Conservation (phyloP, 805 yeast species). For the Yamadazyma phyllophila region DNA sequence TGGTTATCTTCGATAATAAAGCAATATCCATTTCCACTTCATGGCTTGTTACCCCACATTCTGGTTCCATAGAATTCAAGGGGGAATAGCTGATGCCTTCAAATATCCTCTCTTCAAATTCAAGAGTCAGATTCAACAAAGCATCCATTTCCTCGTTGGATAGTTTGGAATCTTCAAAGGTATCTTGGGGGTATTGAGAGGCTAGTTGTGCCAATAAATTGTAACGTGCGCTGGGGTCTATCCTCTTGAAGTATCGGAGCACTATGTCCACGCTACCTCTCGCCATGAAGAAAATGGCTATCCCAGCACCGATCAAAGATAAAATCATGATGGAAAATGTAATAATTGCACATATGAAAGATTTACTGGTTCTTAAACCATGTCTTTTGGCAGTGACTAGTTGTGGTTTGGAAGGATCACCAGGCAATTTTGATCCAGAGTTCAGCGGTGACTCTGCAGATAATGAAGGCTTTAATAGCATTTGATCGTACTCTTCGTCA, state of each 20-base stretch:
- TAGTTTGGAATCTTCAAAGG: not conserved
- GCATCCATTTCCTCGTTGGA: not conserved
- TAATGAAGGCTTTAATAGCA: no score
- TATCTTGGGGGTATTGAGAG: not conserved
- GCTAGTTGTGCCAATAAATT: constrained; percentile 9
- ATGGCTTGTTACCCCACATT: constrained; percentile 47
- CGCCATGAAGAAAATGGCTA: constrained; percentile 16
- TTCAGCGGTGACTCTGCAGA: no score
- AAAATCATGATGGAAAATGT: constrained; percentile 15
- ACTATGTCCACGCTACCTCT: constrained; percentile 30
- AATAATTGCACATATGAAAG: constrained; percentile 9
- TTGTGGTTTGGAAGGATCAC: not conserved
- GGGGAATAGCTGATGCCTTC: constrained; percentile 66
- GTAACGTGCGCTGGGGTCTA: constrained; percentile 20
- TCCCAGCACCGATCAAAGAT: not conserved
- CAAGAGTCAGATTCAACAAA: constrained; percentile 17
- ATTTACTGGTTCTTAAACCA: not conserved
- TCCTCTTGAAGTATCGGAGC: constrained; percentile 24
- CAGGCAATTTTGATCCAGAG: not conserved
- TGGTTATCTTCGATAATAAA: constrained; percentile 55
- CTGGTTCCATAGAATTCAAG: constrained; percentile 47
- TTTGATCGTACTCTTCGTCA: not conserved
- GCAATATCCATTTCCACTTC: constrained; percentile 59
- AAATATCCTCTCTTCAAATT: constrained; percentile 25
- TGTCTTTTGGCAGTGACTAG: no score